phyloP scores from a whole-genome alignment of 2,329 filamentous ascomycete species.

The Tolypocladium ovalisporum region DNA sequence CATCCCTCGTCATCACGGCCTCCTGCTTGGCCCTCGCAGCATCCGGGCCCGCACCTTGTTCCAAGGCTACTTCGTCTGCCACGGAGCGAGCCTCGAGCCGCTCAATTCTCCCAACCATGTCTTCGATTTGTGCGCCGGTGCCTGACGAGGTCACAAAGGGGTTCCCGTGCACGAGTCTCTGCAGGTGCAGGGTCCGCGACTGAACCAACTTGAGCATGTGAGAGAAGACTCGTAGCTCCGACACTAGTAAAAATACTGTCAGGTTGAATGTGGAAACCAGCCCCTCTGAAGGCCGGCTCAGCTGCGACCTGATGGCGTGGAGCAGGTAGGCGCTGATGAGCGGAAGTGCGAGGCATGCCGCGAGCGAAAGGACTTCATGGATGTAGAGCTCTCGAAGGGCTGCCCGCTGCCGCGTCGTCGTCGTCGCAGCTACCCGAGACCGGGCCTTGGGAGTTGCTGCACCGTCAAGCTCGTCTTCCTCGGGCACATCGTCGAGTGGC shows the following conservation, averaged over 20 bases:
- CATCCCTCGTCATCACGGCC: slow-evolving; percentile 39
- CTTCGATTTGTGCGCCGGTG: slow-evolving; percentile 34
- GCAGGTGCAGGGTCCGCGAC: slow-evolving; percentile 68
- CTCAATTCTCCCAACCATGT: slow-evolving; percentile 55
- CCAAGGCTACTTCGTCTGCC: slow-evolving; percentile 1
- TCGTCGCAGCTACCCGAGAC: slow-evolving; percentile 9
- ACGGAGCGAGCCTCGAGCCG: slow-evolving; percentile 49
- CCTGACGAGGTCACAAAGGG: slow-evolving; percentile 24
- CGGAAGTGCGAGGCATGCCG: slow-evolving; percentile 71
- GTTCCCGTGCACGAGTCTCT: slow-evolving; percentile 55
- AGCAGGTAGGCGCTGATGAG: slow-evolving; percentile 72
- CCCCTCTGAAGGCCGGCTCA: slow-evolving; percentile 75
- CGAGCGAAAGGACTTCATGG: slow-evolving; percentile 65
- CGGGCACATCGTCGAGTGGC: slow-evolving; percentile 31
- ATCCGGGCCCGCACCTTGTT: slow-evolving; percentile 19
- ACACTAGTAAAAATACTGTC: slow-evolving; percentile 77
- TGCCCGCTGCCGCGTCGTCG: slow-evolving; percentile 15
- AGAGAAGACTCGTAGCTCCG: slow-evolving; percentile 72
- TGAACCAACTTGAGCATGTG: slow-evolving; percentile 76
- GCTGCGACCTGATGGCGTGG: slow-evolving; percentile 67
- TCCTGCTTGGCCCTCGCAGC: slow-evolving; percentile 26
- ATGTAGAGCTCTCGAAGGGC: slow-evolving; percentile 55
- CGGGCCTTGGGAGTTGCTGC: neutral
- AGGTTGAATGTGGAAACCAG: slow-evolving; percentile 89
- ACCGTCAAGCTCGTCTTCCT: slow-evolving; percentile 23